Conservation (phyloP, 257 asterid genomes). For the Oldenlandia corymbosa region DNA sequence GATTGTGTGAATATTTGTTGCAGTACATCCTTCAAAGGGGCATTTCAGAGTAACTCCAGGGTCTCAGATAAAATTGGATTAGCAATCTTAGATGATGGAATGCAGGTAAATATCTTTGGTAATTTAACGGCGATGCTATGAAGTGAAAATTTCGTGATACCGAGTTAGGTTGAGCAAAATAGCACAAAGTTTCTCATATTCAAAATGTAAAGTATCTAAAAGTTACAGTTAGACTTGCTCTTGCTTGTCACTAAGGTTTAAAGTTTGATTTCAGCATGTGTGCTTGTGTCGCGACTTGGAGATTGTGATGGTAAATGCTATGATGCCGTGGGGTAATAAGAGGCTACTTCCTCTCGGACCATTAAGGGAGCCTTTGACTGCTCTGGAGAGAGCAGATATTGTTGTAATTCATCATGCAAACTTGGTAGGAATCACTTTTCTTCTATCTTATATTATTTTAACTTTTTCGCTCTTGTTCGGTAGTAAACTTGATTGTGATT, state of each 20-base stretch:
- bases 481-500: not conserved
- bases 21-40: constrained; percentile 15
- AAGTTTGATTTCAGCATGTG: constrained; percentile 65
- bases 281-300: constrained; percentile 65
- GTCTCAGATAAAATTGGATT: constrained; percentile 40
- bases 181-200: not conserved
- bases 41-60: constrained; percentile 15
- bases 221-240: constrained; percentile 15
- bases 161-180: not conserved
- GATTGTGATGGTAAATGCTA: constrained; percentile 87
- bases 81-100: constrained; percentile 86
- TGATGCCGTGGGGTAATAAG: constrained; percentile 88
- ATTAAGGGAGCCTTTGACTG: constrained; percentile 80
- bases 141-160: not conserved
- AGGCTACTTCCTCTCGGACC: constrained; percentile 81
- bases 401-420: constrained; percentile 80
- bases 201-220: no score
- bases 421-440: constrained; percentile 44
- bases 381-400: constrained; percentile 60
- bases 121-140: not conserved
- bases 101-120: constrained; percentile 64
- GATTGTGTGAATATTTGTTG: constrained; percentile 30
- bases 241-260: constrained; percentile 19
- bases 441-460: not conserved
- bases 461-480: not conserved